phyloP scores from a whole-genome alignment of 768 basidiomycete genomes.

The Boletus reticuloceps region DNA sequence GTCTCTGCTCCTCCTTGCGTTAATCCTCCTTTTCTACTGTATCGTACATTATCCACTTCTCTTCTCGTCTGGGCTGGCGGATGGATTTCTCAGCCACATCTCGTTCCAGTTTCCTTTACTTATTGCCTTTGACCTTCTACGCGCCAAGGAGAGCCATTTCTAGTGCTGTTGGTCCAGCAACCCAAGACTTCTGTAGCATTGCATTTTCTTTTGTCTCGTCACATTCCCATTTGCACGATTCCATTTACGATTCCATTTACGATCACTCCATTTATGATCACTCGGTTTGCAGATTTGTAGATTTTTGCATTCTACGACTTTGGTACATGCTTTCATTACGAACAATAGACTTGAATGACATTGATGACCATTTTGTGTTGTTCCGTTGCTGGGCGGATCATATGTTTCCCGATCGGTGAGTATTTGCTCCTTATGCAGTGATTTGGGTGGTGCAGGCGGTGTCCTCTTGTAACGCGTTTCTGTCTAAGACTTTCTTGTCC shows the following conservation, averaged over 20 bases:
- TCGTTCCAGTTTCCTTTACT: conserved; percentile 28
- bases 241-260: conserved; percentile 12
- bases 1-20: conserved; percentile 31
- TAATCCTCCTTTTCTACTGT: conserved; percentile 29
- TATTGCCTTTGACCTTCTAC: conserved; percentile 37
- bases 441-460: neutral
- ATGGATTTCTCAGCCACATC: conserved; percentile 31
- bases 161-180: conserved; percentile 29
- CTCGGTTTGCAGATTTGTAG: conserved; percentile 29
- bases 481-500: too few species aligned
- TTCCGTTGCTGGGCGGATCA: conserved; percentile 14
- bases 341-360: conserved; percentile 22
- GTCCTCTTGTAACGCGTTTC: neutral
- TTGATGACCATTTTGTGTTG: conserved; percentile 18
- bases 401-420: conserved; percentile 6
- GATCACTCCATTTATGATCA: conserved; percentile 11
- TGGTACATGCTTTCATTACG: conserved; percentile 25
- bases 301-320: conserved; percentile 30
- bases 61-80: conserved; percentile 27
- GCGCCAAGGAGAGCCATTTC: conserved; percentile 33
- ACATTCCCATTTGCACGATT: conserved; percentile 12
- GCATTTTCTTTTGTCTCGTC: conserved; percentile 21
- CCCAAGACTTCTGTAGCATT: conserved; percentile 34
- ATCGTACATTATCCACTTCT: conserved; percentile 30
- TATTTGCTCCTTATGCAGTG: neutral